phyloP scores from a whole-genome alignment of 371 early-diverging fungal species.

The Chytridium lagenaria region DNA sequence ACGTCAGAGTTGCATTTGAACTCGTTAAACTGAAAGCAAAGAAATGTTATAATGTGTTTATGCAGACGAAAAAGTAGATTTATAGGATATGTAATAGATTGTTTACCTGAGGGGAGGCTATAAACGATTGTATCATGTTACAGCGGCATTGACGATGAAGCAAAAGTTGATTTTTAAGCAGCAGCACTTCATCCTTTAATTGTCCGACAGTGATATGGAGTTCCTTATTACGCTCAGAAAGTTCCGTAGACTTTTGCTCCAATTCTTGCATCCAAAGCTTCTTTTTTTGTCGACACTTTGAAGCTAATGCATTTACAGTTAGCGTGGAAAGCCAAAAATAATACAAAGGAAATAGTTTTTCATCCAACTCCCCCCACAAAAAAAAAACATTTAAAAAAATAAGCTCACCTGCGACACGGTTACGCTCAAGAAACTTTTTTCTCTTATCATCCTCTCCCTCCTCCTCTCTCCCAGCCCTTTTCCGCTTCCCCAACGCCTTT shows the following conservation, averaged over 20 bases:
- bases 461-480: not conserved
- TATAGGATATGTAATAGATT: too few species aligned
- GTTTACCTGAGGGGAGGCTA: not conserved
- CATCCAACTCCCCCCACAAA: too few species aligned
- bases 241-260: conserved; percentile 64
- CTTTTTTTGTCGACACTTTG: conserved; percentile 80
- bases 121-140: conserved; percentile 3
- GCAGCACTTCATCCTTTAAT: conserved; percentile 72
- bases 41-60: too few species aligned
- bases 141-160: conserved; percentile 35
- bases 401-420: conserved; percentile 61
- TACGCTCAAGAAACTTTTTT: conserved; percentile 72
- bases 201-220: conserved; percentile 61
- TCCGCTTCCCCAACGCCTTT: not conserved
- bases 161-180: conserved; percentile 71
- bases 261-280: conserved; percentile 74
- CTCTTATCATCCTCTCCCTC: conserved; percentile 53
- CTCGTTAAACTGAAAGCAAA: too few species aligned
- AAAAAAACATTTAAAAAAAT: too few species aligned
- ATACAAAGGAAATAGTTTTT: too few species aligned
- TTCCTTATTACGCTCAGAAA: conserved; percentile 64
- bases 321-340: too few species aligned
- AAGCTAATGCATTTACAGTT: too few species aligned
- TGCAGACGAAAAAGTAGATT: too few species aligned
- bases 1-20: too few species aligned